A percentile compares a stretch with the other conserved stretches of the same genome.
Evolutionary conservation across 2,329 filamentous ascomycete genomes (phyloP).

Genomic region (Fusarium sp.): DNA sequence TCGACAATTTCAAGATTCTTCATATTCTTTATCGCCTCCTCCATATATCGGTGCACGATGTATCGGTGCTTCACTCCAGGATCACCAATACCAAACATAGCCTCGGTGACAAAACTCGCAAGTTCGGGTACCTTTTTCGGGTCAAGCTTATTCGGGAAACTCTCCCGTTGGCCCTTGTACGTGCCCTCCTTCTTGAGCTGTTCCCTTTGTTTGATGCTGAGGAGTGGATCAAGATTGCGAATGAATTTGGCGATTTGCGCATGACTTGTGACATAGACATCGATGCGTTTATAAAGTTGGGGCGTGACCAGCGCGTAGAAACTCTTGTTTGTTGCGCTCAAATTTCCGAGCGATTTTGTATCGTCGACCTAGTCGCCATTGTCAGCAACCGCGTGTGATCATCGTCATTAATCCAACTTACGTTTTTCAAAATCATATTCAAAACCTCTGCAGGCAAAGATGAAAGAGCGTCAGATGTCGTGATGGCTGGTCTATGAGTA

Average conservation of each 20-base stretch:
- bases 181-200: constrained; percentile 33
- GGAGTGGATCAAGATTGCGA: constrained; percentile 31
- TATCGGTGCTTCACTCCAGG: constrained; percentile 26
- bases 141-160: constrained; percentile 14
- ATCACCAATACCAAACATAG: constrained; percentile 12
- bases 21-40: constrained; percentile 35
- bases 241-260: constrained; percentile 40
- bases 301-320: constrained; percentile 31
- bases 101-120: constrained; percentile 20
- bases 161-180: constrained; percentile 37
- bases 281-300: constrained; percentile 31
- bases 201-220: constrained; percentile 35
- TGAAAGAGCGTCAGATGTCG: not conserved
- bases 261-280: constrained; percentile 13
- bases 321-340: constrained; percentile 37
- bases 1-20: constrained; percentile 36
- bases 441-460: constrained; percentile 35
- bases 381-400: not conserved
- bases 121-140: constrained; percentile 12
- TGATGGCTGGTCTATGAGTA: not conserved
- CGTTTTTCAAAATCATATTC: constrained; percentile 26
- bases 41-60: constrained; percentile 34
- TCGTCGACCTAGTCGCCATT: constrained; percentile 2
- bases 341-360: constrained; percentile 4
- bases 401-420: not conserved